These are phyloP conservation scores for Elsinoe necatrix DNA, from an alignment of 2,329 filamentous ascomycete genomes.

Conservation along the genomic window DNA sequence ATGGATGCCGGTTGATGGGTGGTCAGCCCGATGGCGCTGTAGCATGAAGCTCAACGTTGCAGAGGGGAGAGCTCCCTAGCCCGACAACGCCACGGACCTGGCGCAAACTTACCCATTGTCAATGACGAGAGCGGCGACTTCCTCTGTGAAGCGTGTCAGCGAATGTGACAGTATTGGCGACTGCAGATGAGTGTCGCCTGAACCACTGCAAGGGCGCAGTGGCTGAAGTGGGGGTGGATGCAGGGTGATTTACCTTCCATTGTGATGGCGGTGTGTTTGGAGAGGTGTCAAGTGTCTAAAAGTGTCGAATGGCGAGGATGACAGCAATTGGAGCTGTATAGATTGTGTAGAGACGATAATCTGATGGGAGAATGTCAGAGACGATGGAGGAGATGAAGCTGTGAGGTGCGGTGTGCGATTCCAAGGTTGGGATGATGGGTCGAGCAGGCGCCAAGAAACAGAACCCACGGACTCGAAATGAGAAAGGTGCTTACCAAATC, in stretches of 20 bases:
- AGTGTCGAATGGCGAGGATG: neutral
- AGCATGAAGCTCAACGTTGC: neutral
- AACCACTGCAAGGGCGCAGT: conserved; percentile 11
- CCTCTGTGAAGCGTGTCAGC: conserved; percentile 57
- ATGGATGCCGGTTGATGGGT: neutral
- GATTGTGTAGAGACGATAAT: neutral
- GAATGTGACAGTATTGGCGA: neutral
- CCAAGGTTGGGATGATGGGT: conserved; percentile 11
- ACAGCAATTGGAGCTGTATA: conserved; percentile 13
- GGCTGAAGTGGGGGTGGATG: conserved; percentile 14
- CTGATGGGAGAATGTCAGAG: conserved; percentile 14
- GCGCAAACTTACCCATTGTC: conserved; percentile 94
- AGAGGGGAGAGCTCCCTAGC: neutral
- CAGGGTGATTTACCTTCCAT: conserved; percentile 27
- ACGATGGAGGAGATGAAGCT: conserved; percentile 14
- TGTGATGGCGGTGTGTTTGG: conserved; percentile 22
- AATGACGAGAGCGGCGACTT: conserved; percentile 99
- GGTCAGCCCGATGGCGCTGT: neutral
- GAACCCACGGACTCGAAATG: conserved; percentile 8
- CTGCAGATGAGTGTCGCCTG: neutral
- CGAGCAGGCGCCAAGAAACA: neutral
- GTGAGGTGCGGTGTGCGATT: conserved; percentile 15
- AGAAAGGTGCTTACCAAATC: conserved; percentile 11
- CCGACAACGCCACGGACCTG: neutral
- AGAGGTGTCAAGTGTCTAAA: conserved; percentile 2